These are phyloP conservation scores for Beauveria sp. DNA, from an alignment of 2,329 filamentous ascomycete species.

Conservation along the genomic window DNA sequence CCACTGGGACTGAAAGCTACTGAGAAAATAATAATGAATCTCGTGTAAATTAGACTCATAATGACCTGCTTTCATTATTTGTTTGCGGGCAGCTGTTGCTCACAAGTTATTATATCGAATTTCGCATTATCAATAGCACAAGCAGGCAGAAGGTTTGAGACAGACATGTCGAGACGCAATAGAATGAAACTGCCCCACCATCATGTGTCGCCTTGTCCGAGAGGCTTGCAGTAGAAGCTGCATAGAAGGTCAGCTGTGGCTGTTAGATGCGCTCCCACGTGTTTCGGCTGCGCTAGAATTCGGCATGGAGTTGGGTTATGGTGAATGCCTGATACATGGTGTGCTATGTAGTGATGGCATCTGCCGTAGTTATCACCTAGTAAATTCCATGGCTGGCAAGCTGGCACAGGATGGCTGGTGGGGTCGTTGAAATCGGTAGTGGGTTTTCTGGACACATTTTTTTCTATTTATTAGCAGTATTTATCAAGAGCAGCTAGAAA, in stretches of 20 bases:
- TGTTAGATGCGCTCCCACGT: not conserved
- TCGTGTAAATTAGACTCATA: not conserved
- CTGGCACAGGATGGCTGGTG: too few species aligned
- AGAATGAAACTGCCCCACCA: slow-evolving; percentile 2
- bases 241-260: not conserved
- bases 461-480: too few species aligned
- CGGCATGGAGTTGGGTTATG: not conserved
- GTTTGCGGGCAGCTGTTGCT: not conserved
- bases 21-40: not conserved
- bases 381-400: too few species aligned
- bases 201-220: not conserved
- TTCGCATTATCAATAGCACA: not conserved
- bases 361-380: too few species aligned
- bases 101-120: not conserved
- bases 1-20: slow-evolving; percentile 10
- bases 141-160: not conserved
- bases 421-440: too few species aligned
- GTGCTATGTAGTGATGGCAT: too few species aligned
- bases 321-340: too few species aligned
- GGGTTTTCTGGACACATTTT: too few species aligned
- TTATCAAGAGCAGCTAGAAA: too few species aligned
- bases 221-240: not conserved
- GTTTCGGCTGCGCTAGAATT: not conserved
- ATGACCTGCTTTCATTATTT: too few species aligned
- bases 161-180: not conserved